These are phyloP conservation scores for Sordaria brevicollis DNA, from an alignment of 495 filamentous ascomycete species.

Conservation along the genomic window DNA sequence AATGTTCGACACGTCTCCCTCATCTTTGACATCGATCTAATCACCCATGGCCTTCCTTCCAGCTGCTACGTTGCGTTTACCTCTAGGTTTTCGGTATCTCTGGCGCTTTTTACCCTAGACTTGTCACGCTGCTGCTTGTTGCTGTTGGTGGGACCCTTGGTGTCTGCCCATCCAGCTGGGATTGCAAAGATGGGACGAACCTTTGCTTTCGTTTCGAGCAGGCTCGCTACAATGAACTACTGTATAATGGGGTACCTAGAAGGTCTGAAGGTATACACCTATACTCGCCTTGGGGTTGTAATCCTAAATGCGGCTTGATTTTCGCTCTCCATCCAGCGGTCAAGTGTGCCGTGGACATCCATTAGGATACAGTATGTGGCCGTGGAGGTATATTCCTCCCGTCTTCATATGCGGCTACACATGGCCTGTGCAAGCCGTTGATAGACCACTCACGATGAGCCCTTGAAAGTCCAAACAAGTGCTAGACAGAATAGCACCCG, in stretches of 20 bases:
- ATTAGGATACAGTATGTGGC: not conserved
- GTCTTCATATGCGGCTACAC: not conserved
- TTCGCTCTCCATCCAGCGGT: not conserved
- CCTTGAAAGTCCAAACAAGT: not conserved
- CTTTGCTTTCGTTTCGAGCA: not conserved
- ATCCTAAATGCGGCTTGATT: not conserved
- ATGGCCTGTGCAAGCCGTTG: not conserved
- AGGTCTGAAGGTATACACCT: no score
- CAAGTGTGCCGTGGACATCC: not conserved
- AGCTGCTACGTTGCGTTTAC: conserved; percentile 1
- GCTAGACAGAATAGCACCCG: not conserved
- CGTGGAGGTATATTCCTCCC: no score
- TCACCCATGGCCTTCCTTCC: conserved; percentile 5
- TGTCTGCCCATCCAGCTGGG: conserved; percentile 1
- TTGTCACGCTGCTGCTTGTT: not conserved
- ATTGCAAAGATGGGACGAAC: not conserved
- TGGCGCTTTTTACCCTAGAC: not conserved
- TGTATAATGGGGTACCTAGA: not conserved
- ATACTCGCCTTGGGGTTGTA: not conserved
- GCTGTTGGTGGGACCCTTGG: conserved; percentile 9
- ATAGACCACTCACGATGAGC: not conserved
- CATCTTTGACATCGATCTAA: conserved; percentile 11
- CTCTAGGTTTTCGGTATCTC: conserved; percentile 1
- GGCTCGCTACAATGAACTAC: not conserved
- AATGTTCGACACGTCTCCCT: not conserved